A percentile compares a stretch with the other conserved stretches of the same genome.
phyloP scores from a whole-genome alignment of 2,329 filamentous ascomycete species.

The Cylindrodendrum hubeiense region DNA sequence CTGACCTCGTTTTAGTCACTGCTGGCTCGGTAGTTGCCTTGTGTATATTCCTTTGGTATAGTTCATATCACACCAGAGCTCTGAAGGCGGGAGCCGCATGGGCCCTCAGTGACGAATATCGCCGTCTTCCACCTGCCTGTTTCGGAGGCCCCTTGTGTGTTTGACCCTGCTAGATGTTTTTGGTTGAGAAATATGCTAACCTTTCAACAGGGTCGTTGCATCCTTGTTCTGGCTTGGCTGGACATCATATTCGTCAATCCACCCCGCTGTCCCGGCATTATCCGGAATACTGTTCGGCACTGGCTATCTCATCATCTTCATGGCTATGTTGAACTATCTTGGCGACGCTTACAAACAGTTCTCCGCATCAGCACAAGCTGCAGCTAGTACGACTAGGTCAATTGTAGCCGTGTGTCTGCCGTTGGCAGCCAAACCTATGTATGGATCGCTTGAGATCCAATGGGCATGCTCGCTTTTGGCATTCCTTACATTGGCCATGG shows the following conservation, averaged over 20 bases:
- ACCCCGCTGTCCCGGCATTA: neutral
- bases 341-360: slow-evolving; percentile 21
- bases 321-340: slow-evolving; percentile 24
- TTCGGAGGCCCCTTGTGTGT: slow-evolving; percentile 20
- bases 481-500: slow-evolving; percentile 22
- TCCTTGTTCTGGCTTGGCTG: slow-evolving; percentile 39
- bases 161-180: neutral
- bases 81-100: slow-evolving; percentile 18
- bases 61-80: slow-evolving; percentile 20
- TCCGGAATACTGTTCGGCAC: slow-evolving; percentile 6
- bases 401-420: slow-evolving; percentile 24
- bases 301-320: slow-evolving; percentile 13
- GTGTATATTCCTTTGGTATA: slow-evolving; percentile 28
- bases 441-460: slow-evolving; percentile 23
- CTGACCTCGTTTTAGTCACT: neutral
- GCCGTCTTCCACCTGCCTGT: slow-evolving; percentile 33
- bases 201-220: slow-evolving; percentile 2
- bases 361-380: slow-evolving; percentile 21
- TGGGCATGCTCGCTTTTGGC: slow-evolving; percentile 34
- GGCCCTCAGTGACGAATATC: slow-evolving; percentile 30
- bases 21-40: slow-evolving; percentile 15
- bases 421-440: slow-evolving; percentile 30
- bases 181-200: neutral
- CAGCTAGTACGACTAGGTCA: slow-evolving; percentile 19
- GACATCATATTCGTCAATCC: slow-evolving; percentile 14